Evolutionary conservation across 495 filamentous ascomycete species (phyloP).

Genomic region (Aspergillus campestris): DNA sequence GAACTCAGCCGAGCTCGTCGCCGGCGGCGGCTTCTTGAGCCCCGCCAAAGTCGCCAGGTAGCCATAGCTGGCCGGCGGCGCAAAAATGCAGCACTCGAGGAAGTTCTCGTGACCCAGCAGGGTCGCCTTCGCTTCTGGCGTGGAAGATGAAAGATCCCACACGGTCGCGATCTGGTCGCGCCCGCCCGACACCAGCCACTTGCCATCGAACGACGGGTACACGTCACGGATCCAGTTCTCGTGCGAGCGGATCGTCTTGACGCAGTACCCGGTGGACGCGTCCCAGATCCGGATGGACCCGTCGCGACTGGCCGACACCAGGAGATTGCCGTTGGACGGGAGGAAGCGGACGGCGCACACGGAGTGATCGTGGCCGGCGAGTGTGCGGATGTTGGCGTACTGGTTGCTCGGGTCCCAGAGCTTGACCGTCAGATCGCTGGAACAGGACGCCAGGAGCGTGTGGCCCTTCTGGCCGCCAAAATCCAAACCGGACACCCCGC

Average conservation of each 20-base stretch:
- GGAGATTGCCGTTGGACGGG: conserved; percentile 68
- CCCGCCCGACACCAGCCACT: conserved; percentile 71
- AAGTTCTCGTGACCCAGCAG: conserved; percentile 86
- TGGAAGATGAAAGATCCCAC: conserved; percentile 65
- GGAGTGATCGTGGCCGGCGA: conserved; percentile 88
- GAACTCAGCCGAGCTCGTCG: conserved; percentile 68
- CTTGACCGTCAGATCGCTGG: conserved; percentile 87
- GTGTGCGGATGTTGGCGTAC: conserved; percentile 91
- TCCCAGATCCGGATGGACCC: conserved; percentile 81
- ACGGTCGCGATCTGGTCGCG: conserved; percentile 74
- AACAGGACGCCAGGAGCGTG: conserved; percentile 83
- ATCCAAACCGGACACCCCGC: conserved; percentile 80
- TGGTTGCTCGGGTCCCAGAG: conserved; percentile 92
- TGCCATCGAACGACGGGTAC: conserved; percentile 71
- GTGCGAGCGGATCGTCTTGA: conserved; percentile 75
- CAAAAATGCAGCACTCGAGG: conserved; percentile 83
- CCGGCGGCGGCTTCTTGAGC: conserved; percentile 71
- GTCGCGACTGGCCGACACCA: conserved; percentile 74
- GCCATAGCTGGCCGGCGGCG: conserved; percentile 68
- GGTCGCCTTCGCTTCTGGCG: conserved; percentile 61
- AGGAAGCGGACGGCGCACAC: conserved; percentile 86
- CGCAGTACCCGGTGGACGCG: conserved; percentile 78
- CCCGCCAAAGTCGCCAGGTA: conserved; percentile 75
- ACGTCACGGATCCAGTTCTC: conserved; percentile 89
- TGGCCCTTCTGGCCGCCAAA: conserved; percentile 83